Evolutionary conservation across 2,329 filamentous ascomycete genomes (phyloP).

Genomic region (Botrytis elliptica): DNA sequence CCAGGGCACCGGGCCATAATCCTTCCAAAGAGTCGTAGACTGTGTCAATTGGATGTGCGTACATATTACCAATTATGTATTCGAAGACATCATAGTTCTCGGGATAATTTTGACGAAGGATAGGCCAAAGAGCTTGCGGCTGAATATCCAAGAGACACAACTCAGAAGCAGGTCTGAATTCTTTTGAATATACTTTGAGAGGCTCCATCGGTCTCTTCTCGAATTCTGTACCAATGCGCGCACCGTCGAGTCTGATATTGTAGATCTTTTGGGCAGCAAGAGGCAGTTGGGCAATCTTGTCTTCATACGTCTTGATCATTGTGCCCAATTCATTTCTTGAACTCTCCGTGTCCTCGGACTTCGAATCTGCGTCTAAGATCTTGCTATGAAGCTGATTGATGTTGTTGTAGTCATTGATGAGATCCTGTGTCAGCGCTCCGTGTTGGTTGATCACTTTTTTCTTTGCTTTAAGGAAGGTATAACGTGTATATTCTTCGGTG

Average conservation of each 20-base stretch:
- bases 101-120: conserved; percentile 45
- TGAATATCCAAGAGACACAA: conserved; percentile 65
- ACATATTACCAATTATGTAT: conserved; percentile 49
- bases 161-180: conserved; percentile 64
- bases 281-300: background rate
- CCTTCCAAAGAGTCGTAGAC: conserved; percentile 48
- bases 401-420: conserved; percentile 3
- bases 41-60: conserved; percentile 39
- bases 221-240: conserved; percentile 8
- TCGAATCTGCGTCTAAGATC: background rate
- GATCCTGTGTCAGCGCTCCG: background rate
- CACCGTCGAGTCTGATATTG: background rate
- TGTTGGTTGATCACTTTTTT: background rate
- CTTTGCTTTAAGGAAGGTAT: background rate
- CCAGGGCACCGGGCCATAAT: conserved; percentile 59
- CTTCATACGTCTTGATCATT: background rate
- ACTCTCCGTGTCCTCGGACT: background rate
- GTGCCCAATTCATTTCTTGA: background rate
- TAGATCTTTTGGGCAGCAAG: background rate
- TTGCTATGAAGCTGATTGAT: background rate
- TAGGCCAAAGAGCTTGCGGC: conserved; percentile 53
- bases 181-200: conserved; percentile 53
- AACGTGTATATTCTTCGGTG: background rate
- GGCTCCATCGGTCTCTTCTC: conserved; percentile 63
- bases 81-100: conserved; percentile 51